Percentiles rank a stretch among this genome's conserved stretches.
Evolutionary conservation across 768 basidiomycete species (phyloP).

Genomic region (Boletus pseudo-olivaceus): DNA sequence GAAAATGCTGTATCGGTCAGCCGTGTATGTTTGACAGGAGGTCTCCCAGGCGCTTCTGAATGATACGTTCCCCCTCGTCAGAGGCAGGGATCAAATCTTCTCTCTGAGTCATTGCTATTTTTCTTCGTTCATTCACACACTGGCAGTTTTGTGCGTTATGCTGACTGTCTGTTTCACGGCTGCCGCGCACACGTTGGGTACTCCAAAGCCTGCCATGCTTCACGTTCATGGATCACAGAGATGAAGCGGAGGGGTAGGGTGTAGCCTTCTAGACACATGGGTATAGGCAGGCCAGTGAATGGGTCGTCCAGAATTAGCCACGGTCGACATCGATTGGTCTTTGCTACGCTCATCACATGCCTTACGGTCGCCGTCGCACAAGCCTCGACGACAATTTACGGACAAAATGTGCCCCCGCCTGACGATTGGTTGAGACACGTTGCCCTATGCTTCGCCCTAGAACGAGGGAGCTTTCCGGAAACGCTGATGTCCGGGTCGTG

Average conservation of each 20-base stretch:
- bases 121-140: not conserved
- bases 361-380: not conserved
- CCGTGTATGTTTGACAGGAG: conserved; percentile 19
- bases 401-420: not conserved
- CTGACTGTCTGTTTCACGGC: conserved; percentile 13
- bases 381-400: not conserved
- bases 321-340: not conserved
- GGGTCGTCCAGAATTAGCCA: not conserved
- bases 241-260: not conserved
- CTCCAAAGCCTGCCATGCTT: not conserved
- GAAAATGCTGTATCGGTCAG: conserved; percentile 24
- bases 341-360: not conserved
- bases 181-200: not conserved
- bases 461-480: conserved; percentile 8
- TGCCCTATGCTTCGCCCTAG: conserved; percentile 6
- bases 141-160: not conserved
- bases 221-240: not conserved
- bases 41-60: conserved; percentile 27
- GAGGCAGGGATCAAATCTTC: conserved; percentile 28
- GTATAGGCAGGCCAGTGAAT: not conserved
- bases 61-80: conserved; percentile 20
- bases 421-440: conserved; percentile 11
- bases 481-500: conserved; percentile 8
- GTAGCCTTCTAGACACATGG: not conserved
- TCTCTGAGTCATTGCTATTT: conserved; percentile 27